phyloP scores from a whole-genome alignment of 2,329 filamentous ascomycete species.

The Hortaea werneckii region DNA sequence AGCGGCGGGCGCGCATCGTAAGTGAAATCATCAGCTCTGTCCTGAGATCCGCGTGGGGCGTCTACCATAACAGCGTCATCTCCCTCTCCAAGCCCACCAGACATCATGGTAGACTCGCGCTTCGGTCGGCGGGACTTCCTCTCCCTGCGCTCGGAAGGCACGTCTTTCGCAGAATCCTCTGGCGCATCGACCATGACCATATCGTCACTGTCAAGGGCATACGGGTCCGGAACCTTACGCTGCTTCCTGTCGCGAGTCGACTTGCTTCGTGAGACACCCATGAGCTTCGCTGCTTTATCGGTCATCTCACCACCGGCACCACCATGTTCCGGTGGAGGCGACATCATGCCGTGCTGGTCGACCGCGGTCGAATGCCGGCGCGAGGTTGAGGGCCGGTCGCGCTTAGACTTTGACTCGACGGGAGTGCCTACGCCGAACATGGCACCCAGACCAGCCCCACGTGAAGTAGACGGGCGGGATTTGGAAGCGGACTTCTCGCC shows the following conservation, averaged over 20 bases:
- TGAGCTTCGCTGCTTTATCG: constrained; percentile 68
- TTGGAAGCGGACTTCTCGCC: constrained; percentile 41
- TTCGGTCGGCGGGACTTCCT: constrained; percentile 33
- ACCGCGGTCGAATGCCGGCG: constrained; percentile 47
- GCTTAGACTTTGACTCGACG: constrained; percentile 53
- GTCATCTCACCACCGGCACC: constrained; percentile 36
- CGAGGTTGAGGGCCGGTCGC: constrained; percentile 42
- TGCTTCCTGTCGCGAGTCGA: constrained; percentile 44
- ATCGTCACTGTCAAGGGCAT: constrained; percentile 51
- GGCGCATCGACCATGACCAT: constrained; percentile 45
- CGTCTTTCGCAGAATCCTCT: constrained; percentile 29
- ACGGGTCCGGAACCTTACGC: constrained; percentile 45
- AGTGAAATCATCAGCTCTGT: constrained; percentile 40
- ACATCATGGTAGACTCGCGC: constrained; percentile 29
- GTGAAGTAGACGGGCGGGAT: constrained; percentile 44
- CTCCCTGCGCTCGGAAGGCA: constrained; percentile 20
- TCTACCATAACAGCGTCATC: constrained; percentile 34
- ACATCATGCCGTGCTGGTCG: constrained; percentile 57
- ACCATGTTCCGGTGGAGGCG: constrained; percentile 60
- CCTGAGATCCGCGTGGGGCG: constrained; percentile 29
- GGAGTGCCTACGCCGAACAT: constrained; percentile 47
- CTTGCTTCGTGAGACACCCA: constrained; percentile 46
- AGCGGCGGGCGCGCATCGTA: constrained; percentile 43
- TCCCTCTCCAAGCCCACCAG: constrained; percentile 27
- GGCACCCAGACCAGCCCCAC: constrained; percentile 48